phyloP scores from a whole-genome alignment of 768 basidiomycete genomes.

The Phaffia tasmanica region DNA sequence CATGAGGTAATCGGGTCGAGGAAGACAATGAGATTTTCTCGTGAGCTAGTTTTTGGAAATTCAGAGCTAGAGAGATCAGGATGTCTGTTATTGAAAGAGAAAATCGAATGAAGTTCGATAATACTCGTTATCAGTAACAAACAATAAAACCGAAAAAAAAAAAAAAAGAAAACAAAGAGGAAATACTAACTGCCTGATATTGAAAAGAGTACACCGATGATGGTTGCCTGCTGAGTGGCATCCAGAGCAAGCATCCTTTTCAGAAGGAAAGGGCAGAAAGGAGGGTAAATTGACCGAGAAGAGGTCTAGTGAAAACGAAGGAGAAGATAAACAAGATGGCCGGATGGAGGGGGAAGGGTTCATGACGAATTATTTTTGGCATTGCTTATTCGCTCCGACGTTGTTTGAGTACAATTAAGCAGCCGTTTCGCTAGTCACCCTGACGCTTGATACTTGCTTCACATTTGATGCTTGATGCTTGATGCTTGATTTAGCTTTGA shows the following conservation, averaged over 20 bases:
- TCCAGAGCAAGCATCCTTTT: background rate
- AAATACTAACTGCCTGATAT: constrained; percentile 50
- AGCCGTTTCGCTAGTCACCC: too few relatives aligned
- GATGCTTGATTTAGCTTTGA: too few relatives aligned
- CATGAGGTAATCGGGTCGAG: constrained; percentile 5
- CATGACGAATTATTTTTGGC: too few relatives aligned
- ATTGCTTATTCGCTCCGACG: background rate
- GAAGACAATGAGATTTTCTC: constrained; percentile 43
- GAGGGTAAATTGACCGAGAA: background rate
- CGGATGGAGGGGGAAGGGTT: constrained; percentile 29
- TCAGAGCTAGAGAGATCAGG: constrained; percentile 79
- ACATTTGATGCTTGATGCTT: too few relatives aligned
- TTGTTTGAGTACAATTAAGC: background rate
- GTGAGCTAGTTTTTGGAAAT: constrained; percentile 87
- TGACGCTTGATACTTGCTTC: too few relatives aligned
- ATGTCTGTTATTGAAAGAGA: constrained; percentile 41
- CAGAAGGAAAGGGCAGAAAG: background rate
- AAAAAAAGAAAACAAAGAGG: background rate
- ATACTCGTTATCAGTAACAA: background rate
- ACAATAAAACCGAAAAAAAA: background rate
- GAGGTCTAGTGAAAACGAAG: background rate
- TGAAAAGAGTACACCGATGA: constrained; percentile 70
- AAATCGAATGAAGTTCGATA: background rate
- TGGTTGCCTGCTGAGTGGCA: constrained; percentile 26
- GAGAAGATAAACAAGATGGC: constrained; percentile 22